Evolutionary conservation across 2,329 filamentous ascomycete species (phyloP), one percentile per base, ranked within the genome.

Genomic region (Aspergillus sp.): DNA sequence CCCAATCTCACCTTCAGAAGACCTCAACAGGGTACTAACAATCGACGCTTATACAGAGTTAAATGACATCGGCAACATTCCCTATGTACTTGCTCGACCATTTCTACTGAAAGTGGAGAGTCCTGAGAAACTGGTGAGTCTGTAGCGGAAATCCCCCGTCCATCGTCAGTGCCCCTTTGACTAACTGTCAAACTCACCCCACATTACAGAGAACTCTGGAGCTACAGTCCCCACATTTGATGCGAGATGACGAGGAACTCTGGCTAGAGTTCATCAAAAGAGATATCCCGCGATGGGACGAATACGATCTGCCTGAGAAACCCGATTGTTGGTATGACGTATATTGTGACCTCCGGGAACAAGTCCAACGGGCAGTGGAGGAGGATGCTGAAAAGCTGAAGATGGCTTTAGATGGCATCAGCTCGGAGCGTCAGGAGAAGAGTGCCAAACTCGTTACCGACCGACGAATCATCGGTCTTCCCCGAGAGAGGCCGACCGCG

Each of bases 201-300:
- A 50, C 47, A 30, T 52, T 17, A 23, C 51, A 82, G 79, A 77
- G 80, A 65, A 75, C 83, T 59, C 83, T 97, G 60, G 93, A 97
- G 77, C 63, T 83, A 54, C 87, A 88, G 70, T 93, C 88, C 5
- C 90, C 92, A 0, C 91, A 96, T 64, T 83, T 97, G 54, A 81
- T 85, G 62, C 86, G 86, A 39, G 82, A 90, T 58, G 88, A 88
- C 41, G 83, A 80, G 19, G 89, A 92, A 67, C 80, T 94, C 62
- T 97, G 94, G 94, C 77, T 86, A 44, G 84, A 85, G 27, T 85
- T 97, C 70, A 95, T 98, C 74, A 84, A 86, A 54, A 86, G 87
- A 51, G 88, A 96, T 69, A 90, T 96, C 63, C 87, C 87, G 2
- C 79, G 85, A 58, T 88, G 87, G 74, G 81, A 87, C 44, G 86